Evolutionary conservation across 2,329 filamentous ascomycete genomes (phyloP).

Genomic region (Pseudogymnoascus sp.): DNA sequence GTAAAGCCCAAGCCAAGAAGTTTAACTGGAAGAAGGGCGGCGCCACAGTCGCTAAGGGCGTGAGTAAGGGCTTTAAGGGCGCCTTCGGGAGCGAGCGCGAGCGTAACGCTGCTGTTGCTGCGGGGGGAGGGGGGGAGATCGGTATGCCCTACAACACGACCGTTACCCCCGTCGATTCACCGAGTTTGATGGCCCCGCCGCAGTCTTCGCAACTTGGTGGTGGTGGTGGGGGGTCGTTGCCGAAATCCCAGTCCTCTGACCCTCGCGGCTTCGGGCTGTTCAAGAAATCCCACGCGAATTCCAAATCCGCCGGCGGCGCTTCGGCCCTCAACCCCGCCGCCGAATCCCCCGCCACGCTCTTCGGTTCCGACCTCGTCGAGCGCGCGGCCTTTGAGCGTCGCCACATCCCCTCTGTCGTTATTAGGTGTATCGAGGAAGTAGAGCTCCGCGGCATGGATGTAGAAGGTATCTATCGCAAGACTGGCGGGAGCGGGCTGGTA

Average conservation of each 20-base stretch:
- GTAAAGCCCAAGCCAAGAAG: constrained; percentile 83
- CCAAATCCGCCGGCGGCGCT: constrained; percentile 32
- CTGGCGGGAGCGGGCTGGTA: constrained; percentile 83
- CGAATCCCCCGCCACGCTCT: constrained; percentile 55
- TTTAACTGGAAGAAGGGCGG: constrained; percentile 99
- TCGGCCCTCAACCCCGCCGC: constrained; percentile 22
- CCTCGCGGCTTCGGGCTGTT: constrained; percentile 60
- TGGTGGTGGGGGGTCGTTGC: not conserved
- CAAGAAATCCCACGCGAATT: constrained; percentile 40
- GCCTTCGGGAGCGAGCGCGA: constrained; percentile 66
- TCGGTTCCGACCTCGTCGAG: constrained; percentile 81
- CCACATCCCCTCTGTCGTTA: constrained; percentile 83
- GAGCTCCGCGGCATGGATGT: constrained; percentile 94
- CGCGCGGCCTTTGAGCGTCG: constrained; percentile 82
- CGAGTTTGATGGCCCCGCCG: constrained; percentile 18
- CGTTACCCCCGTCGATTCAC: constrained; percentile 43
- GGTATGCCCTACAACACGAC: constrained; percentile 66
- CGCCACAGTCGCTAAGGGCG: constrained; percentile 86
- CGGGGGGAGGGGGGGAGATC: constrained; percentile 50
- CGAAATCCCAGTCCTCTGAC: constrained; percentile 23
- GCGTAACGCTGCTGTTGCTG: constrained; percentile 33
- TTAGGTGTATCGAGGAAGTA: constrained; percentile 91
- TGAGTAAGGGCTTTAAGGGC: constrained; percentile 88
- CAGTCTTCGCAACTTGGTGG: not conserved
- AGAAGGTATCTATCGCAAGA: constrained; percentile 97